These are phyloP conservation scores for Botrytis sinoallii DNA, from an alignment of 2,329 filamentous ascomycete genomes.

Conservation along the genomic window DNA sequence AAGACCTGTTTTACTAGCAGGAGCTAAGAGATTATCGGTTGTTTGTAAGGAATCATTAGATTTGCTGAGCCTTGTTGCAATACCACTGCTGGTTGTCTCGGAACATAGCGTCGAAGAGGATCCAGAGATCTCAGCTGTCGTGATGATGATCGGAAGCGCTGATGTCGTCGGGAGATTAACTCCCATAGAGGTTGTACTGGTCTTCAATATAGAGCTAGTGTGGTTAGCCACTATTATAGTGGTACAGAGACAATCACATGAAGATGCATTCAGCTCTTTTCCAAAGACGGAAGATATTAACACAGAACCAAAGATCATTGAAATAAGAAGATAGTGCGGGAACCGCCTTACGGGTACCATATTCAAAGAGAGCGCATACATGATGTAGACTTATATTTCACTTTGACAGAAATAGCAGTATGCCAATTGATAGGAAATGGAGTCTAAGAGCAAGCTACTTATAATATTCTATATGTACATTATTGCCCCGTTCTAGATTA, in stretches of 20 bases:
- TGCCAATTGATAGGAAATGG: neutral
- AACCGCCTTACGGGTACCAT: neutral
- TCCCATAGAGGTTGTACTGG: neutral
- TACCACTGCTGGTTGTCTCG: neutral
- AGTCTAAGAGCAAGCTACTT: neutral
- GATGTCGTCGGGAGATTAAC: neutral
- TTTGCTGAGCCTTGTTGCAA: neutral
- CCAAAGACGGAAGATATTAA: neutral
- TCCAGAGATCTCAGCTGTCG: neutral
- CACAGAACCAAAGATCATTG: neutral
- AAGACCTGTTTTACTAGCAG: too few relatives aligned
- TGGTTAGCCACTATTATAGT: neutral
- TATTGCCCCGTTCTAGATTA: too few relatives aligned
- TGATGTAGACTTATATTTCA: neutral
- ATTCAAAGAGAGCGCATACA: neutral
- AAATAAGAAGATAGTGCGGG: neutral
- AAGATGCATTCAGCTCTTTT: neutral
- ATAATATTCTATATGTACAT: neutral
- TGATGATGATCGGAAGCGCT: neutral
- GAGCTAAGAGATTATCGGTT: too few relatives aligned
- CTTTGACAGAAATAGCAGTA: neutral
- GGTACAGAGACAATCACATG: neutral
- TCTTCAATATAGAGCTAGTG: neutral
- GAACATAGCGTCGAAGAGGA: neutral
- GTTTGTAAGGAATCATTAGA: neutral